Evolutionary conservation across 1,284 basidiomycete genomes (phyloP), one percentile per base, ranked within the genome.

Genomic region (Prillingera fragicola): DNA sequence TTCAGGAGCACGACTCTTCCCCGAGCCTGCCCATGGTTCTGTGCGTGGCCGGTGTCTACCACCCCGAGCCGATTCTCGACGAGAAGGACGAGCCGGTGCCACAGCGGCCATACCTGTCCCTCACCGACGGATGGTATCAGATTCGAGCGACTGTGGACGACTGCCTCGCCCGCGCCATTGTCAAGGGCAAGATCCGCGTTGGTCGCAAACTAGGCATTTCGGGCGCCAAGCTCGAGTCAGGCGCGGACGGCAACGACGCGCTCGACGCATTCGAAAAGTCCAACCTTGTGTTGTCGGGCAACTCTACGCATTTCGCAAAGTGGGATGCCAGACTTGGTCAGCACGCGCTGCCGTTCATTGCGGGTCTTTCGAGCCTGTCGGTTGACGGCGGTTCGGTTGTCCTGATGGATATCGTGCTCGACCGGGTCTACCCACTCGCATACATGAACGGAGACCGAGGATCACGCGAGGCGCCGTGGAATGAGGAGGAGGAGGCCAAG

Each of bases 101-200:
- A 3, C 69, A 70, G 23, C 50, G 38, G 25, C 74, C 19, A 61
- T 74, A 52, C 77, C 80, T 18, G 76, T 91, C 95, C 67, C 74
- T 98, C 12, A 91, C 89, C 0, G 95, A 98, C 62, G 94, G 94
- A 8, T 98, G 94, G 95, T 98, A 98, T 61, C 75, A 81, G 25
- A 77, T 98, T 12, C 79, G 82, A 10, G 85, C 88, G 0, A 75
- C 76, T 29, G 74, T 89, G 5, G 92, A 97, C 65, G 73, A 75
- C 12, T 78, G 84, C 2, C 73, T 98, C 8, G 75, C 75, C 2
- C 76, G 83, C 19, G 94, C 89, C 0, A 74, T 86, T 5, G 71
- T 72, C 28, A 78, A 77, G 17, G 82, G 84, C 0, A 75, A 77
- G 33, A 77, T 98, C 35, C 72, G 74, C 21, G 73, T 85, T 1